Evolutionary conservation across 2,329 filamentous ascomycete species (phyloP).

Genomic region (Bertia moriformis): DNA sequence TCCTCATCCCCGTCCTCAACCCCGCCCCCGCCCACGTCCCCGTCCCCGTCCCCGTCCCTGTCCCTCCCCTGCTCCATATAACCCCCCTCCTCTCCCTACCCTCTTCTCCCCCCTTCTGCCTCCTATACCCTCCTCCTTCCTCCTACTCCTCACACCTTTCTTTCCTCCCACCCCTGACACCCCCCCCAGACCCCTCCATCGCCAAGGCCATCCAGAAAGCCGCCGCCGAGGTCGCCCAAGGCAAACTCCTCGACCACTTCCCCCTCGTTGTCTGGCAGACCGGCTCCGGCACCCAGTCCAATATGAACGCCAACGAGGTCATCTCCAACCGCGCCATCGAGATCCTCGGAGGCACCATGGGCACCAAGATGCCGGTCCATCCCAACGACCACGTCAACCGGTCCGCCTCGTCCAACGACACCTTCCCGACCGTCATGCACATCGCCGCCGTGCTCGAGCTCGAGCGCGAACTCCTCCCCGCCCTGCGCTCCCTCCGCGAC

Average conservation of each 20-base stretch:
- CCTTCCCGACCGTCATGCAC: slow-evolving; percentile 99
- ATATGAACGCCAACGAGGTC: slow-evolving; percentile 99
- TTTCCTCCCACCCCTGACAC: slow-evolving; percentile 37
- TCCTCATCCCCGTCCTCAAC: too few species aligned
- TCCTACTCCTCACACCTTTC: too few species aligned
- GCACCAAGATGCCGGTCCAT: slow-evolving; percentile 95
- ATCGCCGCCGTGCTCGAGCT: slow-evolving; percentile 92
- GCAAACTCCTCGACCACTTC: slow-evolving; percentile 93
- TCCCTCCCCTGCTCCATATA: too few species aligned
- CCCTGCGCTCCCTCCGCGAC: slow-evolving; percentile 66
- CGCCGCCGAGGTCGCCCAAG: slow-evolving; percentile 77
- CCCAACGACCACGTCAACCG: slow-evolving; percentile 99
- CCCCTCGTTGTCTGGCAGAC: slow-evolving; percentile 99
- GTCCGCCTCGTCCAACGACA: slow-evolving; percentile 96
- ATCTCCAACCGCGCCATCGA: slow-evolving; percentile 98
- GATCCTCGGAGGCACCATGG: slow-evolving; percentile 85
- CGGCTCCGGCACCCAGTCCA: slow-evolving; percentile 94
- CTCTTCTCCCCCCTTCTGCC: slow-evolving; percentile 1
- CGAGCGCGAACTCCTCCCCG: slow-evolving; percentile 70
- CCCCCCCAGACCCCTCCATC: slow-evolving; percentile 56
- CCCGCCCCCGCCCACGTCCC: slow-evolving; percentile 3
- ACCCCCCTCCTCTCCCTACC: not conserved
- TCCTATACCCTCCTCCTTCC: too few species aligned
- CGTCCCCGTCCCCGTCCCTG: too few species aligned
- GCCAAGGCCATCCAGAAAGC: slow-evolving; percentile 90